Base-by-base conservation (phyloP, 2,329 filamentous ascomycete genomes). In the Penicillium sp. region DNA sequence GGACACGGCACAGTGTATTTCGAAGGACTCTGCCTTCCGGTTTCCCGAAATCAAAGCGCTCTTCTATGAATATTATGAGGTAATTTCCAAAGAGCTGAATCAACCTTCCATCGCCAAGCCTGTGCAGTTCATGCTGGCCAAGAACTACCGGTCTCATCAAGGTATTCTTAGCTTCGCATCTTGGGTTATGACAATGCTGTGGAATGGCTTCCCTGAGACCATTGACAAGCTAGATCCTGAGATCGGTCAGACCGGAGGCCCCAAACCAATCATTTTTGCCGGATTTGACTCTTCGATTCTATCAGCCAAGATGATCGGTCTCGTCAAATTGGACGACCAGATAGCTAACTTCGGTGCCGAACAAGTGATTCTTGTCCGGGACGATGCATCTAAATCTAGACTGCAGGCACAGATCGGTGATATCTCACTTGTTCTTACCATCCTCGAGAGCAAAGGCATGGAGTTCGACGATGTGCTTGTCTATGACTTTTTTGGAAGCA, bases 401-500 rank as follows among this genome's bases (percentile, higher is more conserved):
- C 42, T 70, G 6, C 55, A 63, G 42, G 33, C 45, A 0, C 49
- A 56, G 8, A 64, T 71, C 18, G 65, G 66, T 1, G 57, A 65
- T 6, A 56, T 62, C 28, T 66, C 64, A 1, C 48, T 70, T 12
- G 59, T 70, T 18, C 54, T 71, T 4, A 71, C 68, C 0, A 65
- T 71, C 23, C 49, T 70, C 2, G 61, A 71, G 42, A 67, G 65
- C 26, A 71, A 71, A 42, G 69, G 69, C 3, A 71, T 71, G 69
- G 69, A 71, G 26, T 71, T 70, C 46, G 66, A 71, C 28, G 68
- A 71, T 47, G 69, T 71, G 1, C 57, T 71, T 26, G 34, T 70
- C 6, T 69, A 63, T 41, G 57, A 71, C 36, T 70, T 70, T 28
- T 69, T 67, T 42, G 52, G 57, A 6, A 49, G 50, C 6, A 64